Percentiles rank a stretch among this genome's conserved stretches.
Conservation (phyloP, 345 rosid genomes). For the Eucalyptus paniculata region DNA sequence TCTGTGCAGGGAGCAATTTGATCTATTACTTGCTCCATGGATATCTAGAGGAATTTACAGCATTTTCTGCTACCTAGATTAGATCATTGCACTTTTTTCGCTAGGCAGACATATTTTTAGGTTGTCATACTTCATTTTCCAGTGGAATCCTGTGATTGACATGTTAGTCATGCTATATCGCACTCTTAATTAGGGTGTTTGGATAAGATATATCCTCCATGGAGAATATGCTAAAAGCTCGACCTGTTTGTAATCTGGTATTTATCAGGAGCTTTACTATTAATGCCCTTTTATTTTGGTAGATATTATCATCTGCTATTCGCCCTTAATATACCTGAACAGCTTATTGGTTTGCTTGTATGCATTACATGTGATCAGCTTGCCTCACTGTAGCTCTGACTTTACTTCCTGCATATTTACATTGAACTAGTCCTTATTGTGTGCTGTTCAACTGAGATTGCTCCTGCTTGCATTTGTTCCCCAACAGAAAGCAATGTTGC, state of each 20-base stretch:
- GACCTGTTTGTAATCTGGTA: background rate
- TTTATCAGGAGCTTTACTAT: background rate
- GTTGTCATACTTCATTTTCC: background rate
- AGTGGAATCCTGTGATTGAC: background rate
- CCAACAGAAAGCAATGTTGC: slow-evolving; percentile 61
- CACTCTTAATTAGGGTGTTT: background rate
- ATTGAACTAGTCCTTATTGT: background rate
- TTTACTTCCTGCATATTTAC: background rate
- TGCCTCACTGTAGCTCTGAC: background rate
- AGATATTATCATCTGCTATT: background rate
- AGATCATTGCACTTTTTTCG: background rate
- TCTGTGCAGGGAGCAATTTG: background rate
- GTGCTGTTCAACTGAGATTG: background rate
- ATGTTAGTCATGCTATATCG: background rate
- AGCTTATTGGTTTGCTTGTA: background rate
- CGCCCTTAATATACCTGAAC: background rate
- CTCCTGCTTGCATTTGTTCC: background rate
- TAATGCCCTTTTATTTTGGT: background rate
- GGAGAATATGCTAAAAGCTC: background rate
- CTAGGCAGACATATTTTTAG: background rate
- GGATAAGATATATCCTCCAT: background rate
- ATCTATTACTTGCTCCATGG: background rate
- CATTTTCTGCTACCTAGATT: background rate
- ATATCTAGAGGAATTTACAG: background rate
- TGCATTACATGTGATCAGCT: background rate